phyloP scores from a whole-genome alignment of 2,329 filamentous ascomycete species.

The Domatiomyces catenatus region DNA sequence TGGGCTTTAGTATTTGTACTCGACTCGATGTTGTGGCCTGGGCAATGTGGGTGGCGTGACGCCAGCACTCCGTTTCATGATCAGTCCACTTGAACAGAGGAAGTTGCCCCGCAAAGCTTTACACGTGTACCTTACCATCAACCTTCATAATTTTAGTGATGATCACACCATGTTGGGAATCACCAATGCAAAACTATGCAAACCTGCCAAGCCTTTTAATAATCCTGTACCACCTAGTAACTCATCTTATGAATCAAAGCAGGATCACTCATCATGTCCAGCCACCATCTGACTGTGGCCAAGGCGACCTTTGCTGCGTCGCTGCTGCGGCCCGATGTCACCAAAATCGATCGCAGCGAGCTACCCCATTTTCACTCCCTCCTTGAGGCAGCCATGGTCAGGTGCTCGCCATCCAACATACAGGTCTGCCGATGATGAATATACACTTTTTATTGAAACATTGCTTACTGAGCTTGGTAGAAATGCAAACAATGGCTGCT shows the following conservation, averaged over 20 bases:
- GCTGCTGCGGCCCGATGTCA: slow-evolving; percentile 60
- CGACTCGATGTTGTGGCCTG: not conserved
- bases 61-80: not conserved
- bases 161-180: not conserved
- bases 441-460: slow-evolving; percentile 1
- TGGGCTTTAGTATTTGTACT: not conserved
- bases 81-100: not conserved
- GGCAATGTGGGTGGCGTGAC: not conserved
- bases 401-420: slow-evolving; percentile 67
- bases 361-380: slow-evolving; percentile 54
- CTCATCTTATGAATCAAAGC: not conserved
- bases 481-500: slow-evolving; percentile 79
- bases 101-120: not conserved
- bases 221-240: too few species aligned
- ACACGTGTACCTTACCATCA: not conserved
- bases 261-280: slow-evolving; percentile 7
- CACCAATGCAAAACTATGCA: not conserved
- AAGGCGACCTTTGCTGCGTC: slow-evolving; percentile 64
- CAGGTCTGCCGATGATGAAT: slow-evolving; percentile 52
- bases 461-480: slow-evolving; percentile 34
- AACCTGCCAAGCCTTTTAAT: not conserved
- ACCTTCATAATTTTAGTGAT: not conserved
- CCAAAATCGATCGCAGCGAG: slow-evolving; percentile 49
- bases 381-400: slow-evolving; percentile 48
- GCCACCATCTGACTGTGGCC: slow-evolving; percentile 47